Conservation (phyloP, 257 asterid genomes). For the Plantago major region DNA sequence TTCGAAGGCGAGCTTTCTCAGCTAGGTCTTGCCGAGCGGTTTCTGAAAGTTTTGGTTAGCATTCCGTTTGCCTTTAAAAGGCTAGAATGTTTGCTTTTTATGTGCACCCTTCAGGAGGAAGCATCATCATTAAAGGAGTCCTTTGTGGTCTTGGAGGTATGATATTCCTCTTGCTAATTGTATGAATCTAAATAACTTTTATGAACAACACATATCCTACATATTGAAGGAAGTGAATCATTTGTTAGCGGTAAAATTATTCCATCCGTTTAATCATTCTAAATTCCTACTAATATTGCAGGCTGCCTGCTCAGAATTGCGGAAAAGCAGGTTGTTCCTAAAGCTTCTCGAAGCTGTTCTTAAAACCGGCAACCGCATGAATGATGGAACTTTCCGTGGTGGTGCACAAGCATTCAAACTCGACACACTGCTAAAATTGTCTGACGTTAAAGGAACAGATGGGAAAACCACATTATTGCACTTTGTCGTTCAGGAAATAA, state of each 20-base stretch:
- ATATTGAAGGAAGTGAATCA: neutral
- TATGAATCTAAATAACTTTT: neutral
- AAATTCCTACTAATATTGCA: conserved; percentile 22
- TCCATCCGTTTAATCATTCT: neutral
- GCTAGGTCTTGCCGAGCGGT: conserved; percentile 80
- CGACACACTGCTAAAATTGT: conserved; percentile 74
- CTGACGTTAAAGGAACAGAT: conserved; percentile 88
- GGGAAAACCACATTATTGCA: conserved; percentile 85
- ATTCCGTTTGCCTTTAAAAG: conserved; percentile 85
- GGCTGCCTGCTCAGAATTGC: conserved; percentile 89
- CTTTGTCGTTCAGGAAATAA: conserved; percentile 88
- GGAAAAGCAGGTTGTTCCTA: conserved; percentile 74
- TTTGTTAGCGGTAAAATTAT: neutral
- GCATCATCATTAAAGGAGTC: conserved; percentile 48
- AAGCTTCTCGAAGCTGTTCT: conserved; percentile 96
- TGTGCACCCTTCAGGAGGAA: conserved; percentile 80
- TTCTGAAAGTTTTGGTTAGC: conserved; percentile 73
- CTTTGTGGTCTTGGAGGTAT: conserved; percentile 71
- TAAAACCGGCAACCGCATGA: conserved; percentile 96
- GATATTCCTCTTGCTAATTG: conserved; percentile 16
- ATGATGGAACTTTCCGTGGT: conserved; percentile 88
- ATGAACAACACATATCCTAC: neutral
- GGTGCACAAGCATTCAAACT: conserved; percentile 97
- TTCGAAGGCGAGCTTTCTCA: conserved; percentile 81
- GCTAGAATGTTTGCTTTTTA: conserved; percentile 62